Conservation (phyloP, 805 yeast species). For the Priceomyces haplophilus region DNA sequence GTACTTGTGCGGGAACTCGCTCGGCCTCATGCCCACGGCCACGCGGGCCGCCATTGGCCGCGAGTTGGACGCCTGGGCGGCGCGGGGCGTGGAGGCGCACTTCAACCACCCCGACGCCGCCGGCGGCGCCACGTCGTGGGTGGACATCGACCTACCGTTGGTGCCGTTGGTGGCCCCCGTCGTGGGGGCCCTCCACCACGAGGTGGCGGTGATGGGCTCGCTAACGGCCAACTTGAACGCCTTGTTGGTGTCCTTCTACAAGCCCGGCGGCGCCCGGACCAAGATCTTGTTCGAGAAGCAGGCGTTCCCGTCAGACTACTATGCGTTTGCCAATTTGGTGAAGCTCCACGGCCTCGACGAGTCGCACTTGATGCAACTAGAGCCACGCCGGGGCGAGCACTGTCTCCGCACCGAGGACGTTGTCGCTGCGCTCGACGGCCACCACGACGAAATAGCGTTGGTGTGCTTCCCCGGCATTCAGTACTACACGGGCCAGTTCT, state of each 20-base stretch:
- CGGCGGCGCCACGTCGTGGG: conserved; percentile 64
- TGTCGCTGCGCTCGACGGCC: conserved; percentile 48
- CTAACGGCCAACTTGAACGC: conserved; percentile 80
- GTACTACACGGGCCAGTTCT: conserved; percentile 86
- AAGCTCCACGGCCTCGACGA: conserved; percentile 53
- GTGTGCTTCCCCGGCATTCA: conserved; percentile 86
- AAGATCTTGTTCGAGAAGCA: conserved; percentile 81
- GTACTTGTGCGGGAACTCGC: conserved; percentile 90
- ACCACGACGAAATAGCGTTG: conserved; percentile 63
- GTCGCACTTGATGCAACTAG: conserved; percentile 60
- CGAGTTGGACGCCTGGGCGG: conserved; percentile 82
- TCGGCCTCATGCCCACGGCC: conserved; percentile 79
- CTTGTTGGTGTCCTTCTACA: conserved; percentile 68
- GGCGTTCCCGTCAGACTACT: conserved; percentile 91
- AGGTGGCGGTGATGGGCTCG: conserved; percentile 86
- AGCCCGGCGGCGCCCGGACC: conserved; percentile 54
- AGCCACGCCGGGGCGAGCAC: conserved; percentile 58
- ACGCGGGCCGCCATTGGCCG: conserved; percentile 54
- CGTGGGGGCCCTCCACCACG: conserved; percentile 73
- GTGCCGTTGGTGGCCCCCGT: conserved; percentile 65
- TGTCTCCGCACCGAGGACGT: conserved; percentile 63
- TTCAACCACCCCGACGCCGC: conserved; percentile 59
- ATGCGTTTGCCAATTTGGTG: conserved; percentile 76
- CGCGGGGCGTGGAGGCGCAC: conserved; percentile 81
- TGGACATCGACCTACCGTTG: conserved; percentile 77